Percentiles rank a stretch among this genome's conserved stretches.
Conservation (phyloP, 345 rosid species). For the Carallia pectinifolia region DNA sequence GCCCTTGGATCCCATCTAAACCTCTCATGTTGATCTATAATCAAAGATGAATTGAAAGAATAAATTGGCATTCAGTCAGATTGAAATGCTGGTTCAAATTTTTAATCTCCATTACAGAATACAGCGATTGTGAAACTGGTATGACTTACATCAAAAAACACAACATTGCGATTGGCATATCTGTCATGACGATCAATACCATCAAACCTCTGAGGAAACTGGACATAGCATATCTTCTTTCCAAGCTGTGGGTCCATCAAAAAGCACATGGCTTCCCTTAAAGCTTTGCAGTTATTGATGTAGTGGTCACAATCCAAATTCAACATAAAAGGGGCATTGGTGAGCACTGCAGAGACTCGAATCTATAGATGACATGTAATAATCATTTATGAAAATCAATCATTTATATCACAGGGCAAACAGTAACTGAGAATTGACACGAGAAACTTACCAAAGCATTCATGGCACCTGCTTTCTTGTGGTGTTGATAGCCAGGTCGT, state of each 20-base stretch:
- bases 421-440: neutral
- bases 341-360: slow-evolving; percentile 94
- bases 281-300: slow-evolving; percentile 84
- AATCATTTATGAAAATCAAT: neutral
- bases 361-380: slow-evolving; percentile 39
- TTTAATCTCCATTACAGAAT: neutral
- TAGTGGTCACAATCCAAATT: slow-evolving; percentile 97
- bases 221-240: slow-evolving; percentile 94
- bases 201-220: slow-evolving; percentile 95
- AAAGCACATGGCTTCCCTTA: slow-evolving; percentile 96
- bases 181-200: slow-evolving; percentile 92
- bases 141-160: slow-evolving; percentile 81
- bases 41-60: neutral
- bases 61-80: neutral
- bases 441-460: slow-evolving; percentile 70
- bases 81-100: neutral
- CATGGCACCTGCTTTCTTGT: slow-evolving; percentile 99
- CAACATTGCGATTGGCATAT: slow-evolving; percentile 90
- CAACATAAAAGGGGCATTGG: slow-evolving; percentile 89
- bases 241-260: slow-evolving; percentile 97
- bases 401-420: neutral
- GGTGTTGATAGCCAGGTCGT: slow-evolving; percentile 88
- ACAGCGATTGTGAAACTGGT: neutral
- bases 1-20: slow-evolving; percentile 91
- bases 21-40: slow-evolving; percentile 89